phyloP scores from a whole-genome alignment of 2,329 filamentous ascomycete genomes.

The Calonectria pseudoreteaudii region DNA sequence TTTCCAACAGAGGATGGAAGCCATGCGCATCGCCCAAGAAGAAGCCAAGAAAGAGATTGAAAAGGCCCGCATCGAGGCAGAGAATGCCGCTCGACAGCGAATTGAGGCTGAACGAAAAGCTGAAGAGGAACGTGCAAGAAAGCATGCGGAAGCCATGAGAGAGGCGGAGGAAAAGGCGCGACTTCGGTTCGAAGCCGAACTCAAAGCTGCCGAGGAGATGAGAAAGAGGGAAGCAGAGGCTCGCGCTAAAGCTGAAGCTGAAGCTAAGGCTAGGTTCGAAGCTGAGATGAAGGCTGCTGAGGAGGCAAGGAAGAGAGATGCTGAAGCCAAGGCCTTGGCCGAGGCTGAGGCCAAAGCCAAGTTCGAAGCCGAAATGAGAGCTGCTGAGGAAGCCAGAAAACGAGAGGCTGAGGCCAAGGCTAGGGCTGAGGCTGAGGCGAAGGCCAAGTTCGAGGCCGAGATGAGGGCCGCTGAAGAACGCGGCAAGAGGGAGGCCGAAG shows the following conservation, averaged over 20 bases:
- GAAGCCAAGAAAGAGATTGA: conserved; percentile 51
- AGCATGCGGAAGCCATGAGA: conserved; percentile 58
- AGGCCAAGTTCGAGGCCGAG: conserved; percentile 60
- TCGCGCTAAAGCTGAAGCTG: conserved; percentile 57
- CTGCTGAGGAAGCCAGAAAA: conserved; percentile 58
- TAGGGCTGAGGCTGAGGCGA: conserved; percentile 58
- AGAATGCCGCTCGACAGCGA: conserved; percentile 58
- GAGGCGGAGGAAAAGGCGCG: conserved; percentile 49
- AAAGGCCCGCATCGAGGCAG: conserved; percentile 42
- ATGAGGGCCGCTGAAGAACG: conserved; percentile 58
- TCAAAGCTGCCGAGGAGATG: conserved; percentile 43
- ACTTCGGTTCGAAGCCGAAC: conserved; percentile 55
- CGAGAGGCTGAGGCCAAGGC: conserved; percentile 60
- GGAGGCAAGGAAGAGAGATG: conserved; percentile 58
- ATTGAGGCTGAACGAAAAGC: conserved; percentile 49
- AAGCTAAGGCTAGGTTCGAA: conserved; percentile 63
- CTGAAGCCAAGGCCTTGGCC: conserved; percentile 57
- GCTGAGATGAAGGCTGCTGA: conserved; percentile 57
- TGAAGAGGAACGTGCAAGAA: conserved; percentile 47
- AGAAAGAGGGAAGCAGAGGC: conserved; percentile 54
- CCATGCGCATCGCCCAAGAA: conserved; percentile 36
- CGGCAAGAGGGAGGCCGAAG: conserved; percentile 61
- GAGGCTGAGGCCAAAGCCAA: conserved; percentile 60
- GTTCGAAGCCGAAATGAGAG: conserved; percentile 58
- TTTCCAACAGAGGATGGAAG: conserved; percentile 44